Evolutionary conservation across 305 asterid genomes (phyloP).

Genomic region (Ilex paraguariensis): DNA sequence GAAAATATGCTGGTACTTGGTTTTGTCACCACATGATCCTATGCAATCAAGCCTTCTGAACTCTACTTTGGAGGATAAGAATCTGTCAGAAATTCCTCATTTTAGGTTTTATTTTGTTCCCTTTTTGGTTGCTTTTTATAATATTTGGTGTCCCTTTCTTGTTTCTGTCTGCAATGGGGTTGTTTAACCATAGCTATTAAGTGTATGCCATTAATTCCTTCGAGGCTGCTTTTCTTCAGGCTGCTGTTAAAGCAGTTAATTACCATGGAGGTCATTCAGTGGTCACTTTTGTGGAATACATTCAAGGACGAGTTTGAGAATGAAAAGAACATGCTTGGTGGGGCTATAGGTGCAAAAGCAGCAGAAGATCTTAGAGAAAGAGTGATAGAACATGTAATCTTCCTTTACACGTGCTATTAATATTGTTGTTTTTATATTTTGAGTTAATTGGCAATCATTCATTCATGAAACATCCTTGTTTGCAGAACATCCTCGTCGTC

Average conservation of each 20-base stretch:
- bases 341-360: slow-evolving; percentile 79
- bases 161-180: background rate
- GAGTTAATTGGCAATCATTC: background rate
- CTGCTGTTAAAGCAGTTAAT: slow-evolving; percentile 70
- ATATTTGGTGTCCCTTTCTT: slow-evolving; percentile 4
- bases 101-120: slow-evolving; percentile 21
- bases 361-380: slow-evolving; percentile 80
- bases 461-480: slow-evolving; percentile 11
- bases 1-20: slow-evolving; percentile 56
- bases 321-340: slow-evolving; percentile 81
- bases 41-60: slow-evolving; percentile 57
- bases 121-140: background rate
- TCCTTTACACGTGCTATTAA: background rate
- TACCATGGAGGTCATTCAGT: slow-evolving; percentile 91
- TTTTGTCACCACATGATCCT: slow-evolving; percentile 49
- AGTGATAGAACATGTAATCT: slow-evolving; percentile 86
- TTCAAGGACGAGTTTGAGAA: slow-evolving; percentile 87
- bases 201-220: background rate
- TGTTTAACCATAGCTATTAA: no score
- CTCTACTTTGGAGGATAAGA: slow-evolving; percentile 50
- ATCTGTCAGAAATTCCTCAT: slow-evolving; percentile 53
- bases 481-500: slow-evolving; percentile 90
- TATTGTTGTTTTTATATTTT: background rate
- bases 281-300: slow-evolving; percentile 77
- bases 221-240: slow-evolving; percentile 23